Evolutionary conservation across 2,329 filamentous ascomycete species (phyloP), one percentile per base, ranked within the genome.

Genomic region (Verticillium zaregamsianum): DNA sequence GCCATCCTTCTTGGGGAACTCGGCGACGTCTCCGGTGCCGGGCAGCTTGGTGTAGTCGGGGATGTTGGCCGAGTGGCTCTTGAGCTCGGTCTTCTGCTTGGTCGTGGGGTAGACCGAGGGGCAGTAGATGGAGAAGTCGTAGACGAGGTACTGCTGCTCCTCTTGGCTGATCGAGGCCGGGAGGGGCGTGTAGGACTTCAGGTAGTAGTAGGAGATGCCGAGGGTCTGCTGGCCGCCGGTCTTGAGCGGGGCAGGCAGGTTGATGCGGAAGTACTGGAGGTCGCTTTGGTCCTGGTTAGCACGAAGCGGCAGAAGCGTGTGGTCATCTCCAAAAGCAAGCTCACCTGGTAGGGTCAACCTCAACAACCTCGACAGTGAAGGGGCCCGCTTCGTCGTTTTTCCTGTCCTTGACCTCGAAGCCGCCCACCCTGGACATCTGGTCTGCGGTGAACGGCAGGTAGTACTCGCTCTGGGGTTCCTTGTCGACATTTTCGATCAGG

Each of bases 21-120:
- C 79, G 68, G 90, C 86, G 60, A 85, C 81, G 60, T 85, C 81
- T 54, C 84, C 85, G 58, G 63, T 72, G 55, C 83, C 85, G 23
- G 84, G 82, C 20, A 96, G 83, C 66, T 86, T 88, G 60, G 92
- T 97, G 76, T 92, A 96, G 72, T 97, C 92, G 62, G 93, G 90
- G 32, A 97, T 84, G 68, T 91, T 89, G 66, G 84, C 79, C 60
- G 86, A 90, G 57, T 91, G 85, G 68, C 96, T 88, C 81, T 97
- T 97, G 77, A 99, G 78, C 77, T 98, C 97, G 45, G 95, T 98
- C 86, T 97, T 97, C 76, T 99, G 95, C 80, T 97, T 97, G 70
- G 86, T 76, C 15, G 93, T 97, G 20, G 84, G 79, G 80, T 99
- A 99, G 64, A 90, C 89, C 11, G 92, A 96, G 17, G 89, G 89